phyloP scores from a whole-genome alignment of 2,329 filamentous ascomycete genomes.

The Diaporthe vexans region DNA sequence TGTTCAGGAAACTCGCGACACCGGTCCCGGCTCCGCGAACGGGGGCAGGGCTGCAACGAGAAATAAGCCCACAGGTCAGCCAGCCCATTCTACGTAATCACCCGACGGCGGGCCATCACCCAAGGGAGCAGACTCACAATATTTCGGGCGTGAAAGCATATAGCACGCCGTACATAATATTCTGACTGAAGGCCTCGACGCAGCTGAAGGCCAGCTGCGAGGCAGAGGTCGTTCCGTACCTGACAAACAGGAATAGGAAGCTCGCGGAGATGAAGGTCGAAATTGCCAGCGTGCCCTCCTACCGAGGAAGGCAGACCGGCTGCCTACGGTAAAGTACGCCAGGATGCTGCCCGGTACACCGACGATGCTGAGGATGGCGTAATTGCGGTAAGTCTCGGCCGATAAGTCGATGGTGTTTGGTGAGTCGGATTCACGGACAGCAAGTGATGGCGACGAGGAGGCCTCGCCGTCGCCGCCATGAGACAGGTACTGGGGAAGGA shows the following conservation, averaged over 20 bases:
- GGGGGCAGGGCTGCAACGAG: conserved; percentile 66
- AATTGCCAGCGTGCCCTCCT: conserved; percentile 79
- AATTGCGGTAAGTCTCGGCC: conserved; percentile 79
- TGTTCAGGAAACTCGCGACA: conserved; percentile 79
- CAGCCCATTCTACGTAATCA: background rate
- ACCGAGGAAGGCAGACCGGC: conserved; percentile 73
- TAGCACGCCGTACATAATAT: conserved; percentile 83
- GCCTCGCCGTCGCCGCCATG: conserved; percentile 49
- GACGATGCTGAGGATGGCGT: conserved; percentile 82
- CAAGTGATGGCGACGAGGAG: background rate
- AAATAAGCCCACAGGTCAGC: background rate
- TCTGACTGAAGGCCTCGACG: conserved; percentile 79
- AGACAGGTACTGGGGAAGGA: conserved; percentile 88
- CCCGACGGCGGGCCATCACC: no score
- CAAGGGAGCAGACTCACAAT: conserved; percentile 60
- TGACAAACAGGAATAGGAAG: conserved; percentile 78
- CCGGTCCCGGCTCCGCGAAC: conserved; percentile 80
- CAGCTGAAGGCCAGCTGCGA: conserved; percentile 76
- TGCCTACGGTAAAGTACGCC: conserved; percentile 79
- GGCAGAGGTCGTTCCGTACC: conserved; percentile 67
- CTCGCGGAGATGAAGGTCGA: conserved; percentile 77
- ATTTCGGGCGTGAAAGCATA: conserved; percentile 85
- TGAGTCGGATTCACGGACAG: conserved; percentile 50
- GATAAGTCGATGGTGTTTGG: conserved; percentile 55
- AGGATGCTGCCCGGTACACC: conserved; percentile 84